A percentile compares a stretch with the other conserved stretches of the same genome.
phyloP scores from a whole-genome alignment of 371 early-diverging fungal species.

The Zopfochytrium polystomum region DNA sequence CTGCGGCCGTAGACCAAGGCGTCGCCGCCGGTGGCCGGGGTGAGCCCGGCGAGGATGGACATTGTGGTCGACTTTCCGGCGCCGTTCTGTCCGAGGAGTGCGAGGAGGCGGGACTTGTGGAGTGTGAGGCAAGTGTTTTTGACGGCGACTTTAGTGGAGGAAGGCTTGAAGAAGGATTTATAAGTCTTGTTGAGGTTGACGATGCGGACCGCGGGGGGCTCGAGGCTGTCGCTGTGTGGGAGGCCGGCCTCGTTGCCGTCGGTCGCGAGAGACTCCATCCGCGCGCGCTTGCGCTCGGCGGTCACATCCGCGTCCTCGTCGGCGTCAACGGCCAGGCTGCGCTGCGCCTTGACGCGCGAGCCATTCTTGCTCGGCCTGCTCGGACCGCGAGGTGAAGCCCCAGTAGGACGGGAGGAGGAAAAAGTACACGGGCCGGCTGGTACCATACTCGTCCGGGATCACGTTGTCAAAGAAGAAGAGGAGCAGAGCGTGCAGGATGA shows the following conservation, averaged over 20 bases:
- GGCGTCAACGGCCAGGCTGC: not conserved
- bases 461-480: conserved; percentile 65
- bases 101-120: conserved; percentile 57
- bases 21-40: conserved; percentile 60
- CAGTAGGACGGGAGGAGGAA: conserved; percentile 62
- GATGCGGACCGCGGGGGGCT: conserved; percentile 47
- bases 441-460: conserved; percentile 69
- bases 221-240: not conserved
- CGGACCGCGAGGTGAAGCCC: conserved; percentile 40
- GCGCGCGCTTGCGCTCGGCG: too few relatives aligned
- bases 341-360: conserved; percentile 19
- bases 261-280: not conserved
- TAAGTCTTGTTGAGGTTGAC: conserved; percentile 65
- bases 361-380: conserved; percentile 33
- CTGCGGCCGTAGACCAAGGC: conserved; percentile 54
- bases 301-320: too few relatives aligned
- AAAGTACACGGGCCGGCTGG: conserved; percentile 50
- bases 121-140: conserved; percentile 54
- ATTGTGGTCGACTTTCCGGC: conserved; percentile 67
- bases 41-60: conserved; percentile 61
- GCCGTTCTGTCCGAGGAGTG: conserved; percentile 70
- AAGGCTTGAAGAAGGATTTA: conserved; percentile 33
- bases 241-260: not conserved
- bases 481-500: conserved; percentile 50
- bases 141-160: conserved; percentile 65